Conservation (phyloP, 2,329 filamentous ascomycete genomes). For the Colletotrichum gigasporum region DNA sequence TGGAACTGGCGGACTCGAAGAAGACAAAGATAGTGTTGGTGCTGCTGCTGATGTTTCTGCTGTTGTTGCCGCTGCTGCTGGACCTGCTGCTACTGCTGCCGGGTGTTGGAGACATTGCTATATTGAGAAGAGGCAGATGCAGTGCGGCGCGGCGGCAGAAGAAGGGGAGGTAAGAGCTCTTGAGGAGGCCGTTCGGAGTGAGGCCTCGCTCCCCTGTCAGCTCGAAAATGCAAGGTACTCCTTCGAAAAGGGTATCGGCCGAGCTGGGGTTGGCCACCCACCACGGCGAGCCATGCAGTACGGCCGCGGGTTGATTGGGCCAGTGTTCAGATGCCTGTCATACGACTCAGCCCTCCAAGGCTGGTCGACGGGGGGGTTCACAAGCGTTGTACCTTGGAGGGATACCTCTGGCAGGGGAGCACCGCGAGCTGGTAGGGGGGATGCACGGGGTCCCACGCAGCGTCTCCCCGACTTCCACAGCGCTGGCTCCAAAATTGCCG, state of each 20-base stretch:
- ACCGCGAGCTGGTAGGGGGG: no score
- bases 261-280: constrained; percentile 30
- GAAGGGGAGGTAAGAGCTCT: constrained; percentile 34
- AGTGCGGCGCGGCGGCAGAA: constrained; percentile 36
- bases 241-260: constrained; percentile 28
- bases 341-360: constrained; percentile 33
- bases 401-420: no score
- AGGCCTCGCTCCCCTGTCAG: constrained; percentile 38
- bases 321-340: constrained; percentile 27
- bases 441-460: constrained; percentile 25
- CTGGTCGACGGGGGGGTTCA: constrained; percentile 19
- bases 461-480: constrained; percentile 24
- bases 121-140: constrained; percentile 44
- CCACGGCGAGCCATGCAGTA: constrained; percentile 22
- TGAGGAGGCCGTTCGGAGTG: constrained; percentile 37
- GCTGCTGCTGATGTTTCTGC: no score
- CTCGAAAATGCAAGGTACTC: constrained; percentile 38
- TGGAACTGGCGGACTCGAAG: constrained; percentile 48
- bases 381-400: no score
- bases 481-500: constrained; percentile 24
- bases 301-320: constrained; percentile 30
- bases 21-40: constrained; percentile 40
- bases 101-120: constrained; percentile 49
- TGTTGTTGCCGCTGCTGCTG: no score
- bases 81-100: constrained; percentile 32